A percentile compares a stretch with the other conserved stretches of the same genome.
phyloP scores from a whole-genome alignment of 306 rosid species.

The Corylus heterophylla region DNA sequence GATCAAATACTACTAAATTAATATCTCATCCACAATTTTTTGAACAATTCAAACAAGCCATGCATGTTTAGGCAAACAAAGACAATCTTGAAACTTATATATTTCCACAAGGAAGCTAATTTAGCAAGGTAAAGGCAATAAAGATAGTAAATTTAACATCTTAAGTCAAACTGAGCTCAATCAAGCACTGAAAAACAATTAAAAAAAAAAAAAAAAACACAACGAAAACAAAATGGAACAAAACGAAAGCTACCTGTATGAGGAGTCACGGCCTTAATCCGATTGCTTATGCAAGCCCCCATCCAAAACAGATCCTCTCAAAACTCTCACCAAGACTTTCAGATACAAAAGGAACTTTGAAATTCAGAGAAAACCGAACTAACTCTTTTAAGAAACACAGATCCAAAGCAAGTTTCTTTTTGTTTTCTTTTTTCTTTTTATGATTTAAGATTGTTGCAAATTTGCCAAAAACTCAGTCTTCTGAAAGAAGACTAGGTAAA shows the following conservation, averaged over 20 bases:
- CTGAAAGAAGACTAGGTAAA: slow-evolving; percentile 11
- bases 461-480: not conserved
- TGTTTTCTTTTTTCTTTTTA: not conserved
- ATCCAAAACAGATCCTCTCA: slow-evolving; percentile 47
- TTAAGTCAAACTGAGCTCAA: slow-evolving; percentile 10
- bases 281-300: slow-evolving; percentile 95
- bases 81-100: not conserved
- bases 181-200: not conserved
- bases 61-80: not conserved
- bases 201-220: not conserved
- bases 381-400: slow-evolving; percentile 7
- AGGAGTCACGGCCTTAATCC: slow-evolving; percentile 68
- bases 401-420: slow-evolving; percentile 16
- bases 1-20: not conserved
- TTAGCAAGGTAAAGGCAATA: slow-evolving; percentile 8
- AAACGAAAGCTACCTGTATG: slow-evolving; percentile 52
- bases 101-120: slow-evolving; percentile 25
- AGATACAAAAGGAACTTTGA: slow-evolving; percentile 26
- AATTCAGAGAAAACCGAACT: slow-evolving; percentile 8
- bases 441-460: not conserved
- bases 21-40: not conserved
- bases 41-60: not conserved
- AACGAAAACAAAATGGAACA: not conserved
- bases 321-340: slow-evolving; percentile 30
- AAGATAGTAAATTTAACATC: slow-evolving; percentile 4